Evolutionary conservation across 495 filamentous ascomycete genomes (phyloP).

Genomic region (Penicillium riverlandense): DNA sequence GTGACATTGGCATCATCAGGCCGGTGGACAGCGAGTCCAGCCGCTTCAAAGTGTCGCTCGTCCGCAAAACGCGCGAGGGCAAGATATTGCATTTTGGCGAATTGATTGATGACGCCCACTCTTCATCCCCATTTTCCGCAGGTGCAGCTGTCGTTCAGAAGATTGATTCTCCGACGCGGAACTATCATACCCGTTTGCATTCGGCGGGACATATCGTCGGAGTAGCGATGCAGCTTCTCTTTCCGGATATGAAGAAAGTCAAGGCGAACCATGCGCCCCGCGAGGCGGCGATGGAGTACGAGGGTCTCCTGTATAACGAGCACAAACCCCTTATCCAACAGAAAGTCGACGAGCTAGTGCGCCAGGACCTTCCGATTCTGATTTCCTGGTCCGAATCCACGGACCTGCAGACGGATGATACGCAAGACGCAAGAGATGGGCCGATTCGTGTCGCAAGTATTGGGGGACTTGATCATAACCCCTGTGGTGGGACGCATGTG

Average conservation of each 20-base stretch:
- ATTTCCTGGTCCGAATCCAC: constrained; percentile 42
- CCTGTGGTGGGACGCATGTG: constrained; percentile 62
- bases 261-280: constrained; percentile 59
- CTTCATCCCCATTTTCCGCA: constrained; percentile 12
- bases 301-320: constrained; percentile 52
- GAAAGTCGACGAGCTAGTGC: constrained; percentile 46
- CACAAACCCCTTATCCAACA: constrained; percentile 51
- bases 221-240: constrained; percentile 47
- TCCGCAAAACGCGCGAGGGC: constrained; percentile 40
- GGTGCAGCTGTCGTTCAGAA: constrained; percentile 40
- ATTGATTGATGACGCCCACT: constrained; percentile 20
- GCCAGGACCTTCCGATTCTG: constrained; percentile 41
- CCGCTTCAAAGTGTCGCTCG: constrained; percentile 42
- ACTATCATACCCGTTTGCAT: constrained; percentile 53
- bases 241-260: constrained; percentile 46
- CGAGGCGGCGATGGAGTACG: constrained; percentile 52
- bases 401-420: constrained; percentile 39
- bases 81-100: constrained; percentile 53
- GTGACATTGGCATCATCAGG: constrained; percentile 49
- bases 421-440: constrained; percentile 17
- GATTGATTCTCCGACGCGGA: constrained; percentile 47
- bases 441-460: constrained; percentile 43
- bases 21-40: constrained; percentile 10
- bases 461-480: constrained; percentile 51
- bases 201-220: constrained; percentile 60